Evolutionary conservation across 1,284 basidiomycete species (phyloP).

Genomic region (Trichosporon asahii): DNA sequence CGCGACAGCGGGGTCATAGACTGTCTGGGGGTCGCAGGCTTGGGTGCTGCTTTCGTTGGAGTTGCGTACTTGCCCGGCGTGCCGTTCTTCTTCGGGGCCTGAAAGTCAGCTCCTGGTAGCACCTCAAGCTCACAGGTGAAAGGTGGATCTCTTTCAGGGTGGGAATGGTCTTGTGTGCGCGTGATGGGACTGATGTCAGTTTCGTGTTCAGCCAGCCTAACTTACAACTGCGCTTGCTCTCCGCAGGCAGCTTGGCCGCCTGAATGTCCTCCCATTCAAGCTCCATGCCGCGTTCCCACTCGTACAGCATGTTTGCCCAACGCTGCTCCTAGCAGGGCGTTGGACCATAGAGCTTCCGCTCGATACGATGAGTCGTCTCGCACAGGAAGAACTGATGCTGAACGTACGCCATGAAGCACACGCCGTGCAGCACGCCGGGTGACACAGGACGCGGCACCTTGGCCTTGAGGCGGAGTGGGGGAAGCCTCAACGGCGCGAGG

Average conservation of each 20-base stretch:
- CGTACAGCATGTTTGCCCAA: constrained; percentile 38
- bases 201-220: too few relatives aligned
- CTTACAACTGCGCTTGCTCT: constrained; percentile 5
- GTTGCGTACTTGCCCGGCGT: not conserved
- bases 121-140: constrained; percentile 4
- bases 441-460: constrained; percentile 26
- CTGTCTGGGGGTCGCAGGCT: not conserved
- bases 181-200: constrained; percentile 3
- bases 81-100: not conserved
- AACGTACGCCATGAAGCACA: constrained; percentile 45
- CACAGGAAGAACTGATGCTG: constrained; percentile 36
- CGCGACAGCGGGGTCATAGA: not conserved
- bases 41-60: not conserved
- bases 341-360: constrained; percentile 26
- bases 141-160: constrained; percentile 15
- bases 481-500: constrained; percentile 16
- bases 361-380: constrained; percentile 31
- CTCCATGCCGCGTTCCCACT: constrained; percentile 35
- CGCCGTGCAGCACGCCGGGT: constrained; percentile 32
- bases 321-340: constrained; percentile 46
- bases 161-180: not conserved
- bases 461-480: constrained; percentile 22
- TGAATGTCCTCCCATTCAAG: constrained; percentile 39
- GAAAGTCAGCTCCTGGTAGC: not conserved
- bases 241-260: not conserved